Base-by-base conservation (phyloP, 2,329 filamentous ascomycete genomes). In the Talaromyces sp. region DNA sequence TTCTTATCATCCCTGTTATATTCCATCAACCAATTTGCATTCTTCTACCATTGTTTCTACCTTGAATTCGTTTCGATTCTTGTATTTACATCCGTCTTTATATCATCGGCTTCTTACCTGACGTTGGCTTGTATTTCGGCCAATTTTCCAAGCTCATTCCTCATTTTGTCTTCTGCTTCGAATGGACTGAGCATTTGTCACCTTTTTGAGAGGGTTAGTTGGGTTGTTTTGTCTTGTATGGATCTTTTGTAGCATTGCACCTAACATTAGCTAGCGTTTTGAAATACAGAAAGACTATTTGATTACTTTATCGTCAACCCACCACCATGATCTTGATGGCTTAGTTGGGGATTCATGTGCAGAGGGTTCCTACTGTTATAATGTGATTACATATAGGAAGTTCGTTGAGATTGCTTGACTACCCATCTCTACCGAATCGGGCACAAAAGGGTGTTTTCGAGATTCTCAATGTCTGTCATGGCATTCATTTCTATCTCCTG, bases 81-180 rank as follows among this genome's bases (percentile, higher is more conserved):
- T 56, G 53, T 56, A 56, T 36, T 38, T 56, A 56, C n/a, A 56
- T 56, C 38, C 53, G n/a, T 38, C n/a, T 25, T 56, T 25, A 22
- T 19, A 54, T 36, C n/a, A 56, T 38, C 5, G 11, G 53, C 31
- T 56, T 38, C n/a, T 56, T 56, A 36, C 15, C 29, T 10, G n/a
- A 34, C 11, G 3, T 34, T 5, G 1, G 10, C 1, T 11, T 54
- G n/a, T 54, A 15, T 54, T 38, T 56, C 7, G 15, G 31, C 53
- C 11, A 36, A 36, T 36, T 1, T 22, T 7, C 8, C 8, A 56
- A 56, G 29, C n/a, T 13, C 29, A 17, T 25, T 56, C 31, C 31
- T 22, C 17, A 36, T 25, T 36, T 22, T 22, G 29, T 54, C n/a
- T 34, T 54, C 29, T 34, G n/a, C 51, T 54, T 34, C 3, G 17